Base-by-base conservation (phyloP, 768 basidiomycete genomes). In the Amanita polypyramis region DNA sequence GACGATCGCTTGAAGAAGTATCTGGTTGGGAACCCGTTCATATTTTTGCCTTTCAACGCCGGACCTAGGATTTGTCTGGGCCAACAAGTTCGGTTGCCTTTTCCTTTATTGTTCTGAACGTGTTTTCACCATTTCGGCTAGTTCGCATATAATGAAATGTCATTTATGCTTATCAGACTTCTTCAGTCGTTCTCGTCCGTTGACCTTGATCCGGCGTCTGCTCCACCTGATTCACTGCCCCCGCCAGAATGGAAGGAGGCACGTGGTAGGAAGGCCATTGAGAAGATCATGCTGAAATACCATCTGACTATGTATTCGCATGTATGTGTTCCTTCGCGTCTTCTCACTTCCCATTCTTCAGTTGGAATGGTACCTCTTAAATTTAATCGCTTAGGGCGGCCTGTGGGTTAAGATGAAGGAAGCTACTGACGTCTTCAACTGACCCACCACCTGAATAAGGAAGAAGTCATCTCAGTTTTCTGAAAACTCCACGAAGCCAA, bases 11-110 rank as follows among this genome's bases (percentile, higher is more conserved):
- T 82, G 29, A 70, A 77, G 54, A 77, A 75, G 55, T 81, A 82
- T 48, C 66, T 84, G 20, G 65, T 74, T 20, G 71, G 73, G 33
- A 81, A 82, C 53, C 74, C 80, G 0, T 83, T 79, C 65, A 80
- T 82, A 49, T 86, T 85, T 65, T 68, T 84, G 2, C 79, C 79
- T 11, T 80, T 80, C 66, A 79, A 79, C 49, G 77, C 72, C 2
- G 73, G 73, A 12, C 79, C 77, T 8, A 69, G 76, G 10, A 77
- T 79, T 45, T 79, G 77, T 52, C 68, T 78, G 3, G 78, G 78
- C 3, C 79, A 80, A 65, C 76, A 79, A 63, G 77, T 72, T 38
- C 29, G 51, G 51, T 17, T n/a, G n/a, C n/a, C n/a, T n/a, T 6
- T 6, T 29, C 8, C 12, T 36, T 30, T 37, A 15, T 25, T 4